Percentiles rank a stretch among this genome's conserved stretches.
phyloP scores from a whole-genome alignment of 2,329 filamentous ascomycete genomes.

The Aspergillus sp. region DNA sequence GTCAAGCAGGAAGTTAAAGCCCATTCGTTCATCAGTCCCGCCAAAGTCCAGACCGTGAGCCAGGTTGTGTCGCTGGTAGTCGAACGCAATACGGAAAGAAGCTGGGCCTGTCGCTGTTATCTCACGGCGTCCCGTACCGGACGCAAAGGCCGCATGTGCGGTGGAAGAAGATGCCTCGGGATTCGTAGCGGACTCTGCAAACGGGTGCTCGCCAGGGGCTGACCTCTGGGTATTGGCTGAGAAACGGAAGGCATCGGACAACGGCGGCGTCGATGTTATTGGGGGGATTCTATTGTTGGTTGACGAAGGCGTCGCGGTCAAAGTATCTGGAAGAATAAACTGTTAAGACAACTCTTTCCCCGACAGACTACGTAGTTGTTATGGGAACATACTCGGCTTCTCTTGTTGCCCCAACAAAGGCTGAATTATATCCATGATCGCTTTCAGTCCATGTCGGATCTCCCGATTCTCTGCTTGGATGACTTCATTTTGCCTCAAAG shows the following conservation, averaged over 20 bases:
- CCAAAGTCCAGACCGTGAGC: constrained; percentile 62
- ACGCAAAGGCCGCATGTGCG: constrained; percentile 23
- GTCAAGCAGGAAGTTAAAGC: constrained; percentile 72
- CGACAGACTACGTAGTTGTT: too few species aligned
- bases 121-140: constrained; percentile 25
- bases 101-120: constrained; percentile 27
- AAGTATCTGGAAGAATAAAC: constrained; percentile 11
- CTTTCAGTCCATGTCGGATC: constrained; percentile 68
- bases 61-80: constrained; percentile 45
- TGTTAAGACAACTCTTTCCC: neutral
- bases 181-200: constrained; percentile 33
- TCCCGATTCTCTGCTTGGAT: constrained; percentile 79
- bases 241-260: constrained; percentile 29
- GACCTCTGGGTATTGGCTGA: constrained; percentile 23
- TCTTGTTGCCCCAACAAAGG: constrained; percentile 46
- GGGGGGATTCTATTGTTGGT: constrained; percentile 21
- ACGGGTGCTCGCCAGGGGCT: constrained; percentile 25
- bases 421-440: constrained; percentile 60
- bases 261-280: constrained; percentile 27
- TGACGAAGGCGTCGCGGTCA: constrained; percentile 19
- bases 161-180: constrained; percentile 34
- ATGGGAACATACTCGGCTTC: constrained; percentile 43
- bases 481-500: constrained; percentile 72
- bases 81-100: constrained; percentile 45
- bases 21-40: constrained; percentile 61